Percentiles rank a stretch among this genome's conserved stretches.
These are phyloP conservation scores for Taphrina wiesneri DNA, from an alignment of 1,139 yeast species.

Conservation along the genomic window DNA sequence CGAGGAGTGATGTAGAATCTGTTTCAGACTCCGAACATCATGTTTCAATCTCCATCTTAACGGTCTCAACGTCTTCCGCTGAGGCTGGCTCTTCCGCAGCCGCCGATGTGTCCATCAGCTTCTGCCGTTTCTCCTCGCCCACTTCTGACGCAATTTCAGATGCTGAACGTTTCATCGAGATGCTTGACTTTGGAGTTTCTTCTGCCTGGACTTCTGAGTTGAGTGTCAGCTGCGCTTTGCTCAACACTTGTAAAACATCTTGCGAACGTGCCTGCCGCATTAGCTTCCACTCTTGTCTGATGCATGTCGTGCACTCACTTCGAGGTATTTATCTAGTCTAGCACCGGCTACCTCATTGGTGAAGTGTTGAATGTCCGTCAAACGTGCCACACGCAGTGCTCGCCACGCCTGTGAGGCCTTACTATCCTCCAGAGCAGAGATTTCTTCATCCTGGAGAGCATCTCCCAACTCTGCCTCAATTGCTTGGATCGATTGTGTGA, in stretches of 20 bases:
- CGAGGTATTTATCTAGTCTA: constrained; percentile 3
- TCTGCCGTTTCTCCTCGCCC: constrained; percentile 7
- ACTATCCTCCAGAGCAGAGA: neutral
- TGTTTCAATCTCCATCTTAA: neutral
- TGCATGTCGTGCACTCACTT: neutral
- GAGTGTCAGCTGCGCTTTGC: neutral
- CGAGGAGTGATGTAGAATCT: too few relatives aligned
- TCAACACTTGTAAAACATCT: neutral
- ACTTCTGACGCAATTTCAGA: neutral
- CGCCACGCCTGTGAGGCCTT: constrained; percentile 22
- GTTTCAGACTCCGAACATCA: too few relatives aligned
- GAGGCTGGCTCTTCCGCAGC: neutral
- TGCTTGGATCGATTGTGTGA: neutral
- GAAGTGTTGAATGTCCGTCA: constrained; percentile 4
- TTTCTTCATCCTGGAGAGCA: constrained; percentile 1
- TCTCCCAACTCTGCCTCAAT: neutral
- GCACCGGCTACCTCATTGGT: constrained; percentile 26
- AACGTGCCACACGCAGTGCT: constrained; percentile 16
- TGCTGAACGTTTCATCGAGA: neutral
- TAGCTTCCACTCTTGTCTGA: neutral
- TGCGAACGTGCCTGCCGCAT: neutral
- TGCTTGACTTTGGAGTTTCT: neutral
- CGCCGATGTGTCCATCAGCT: constrained; percentile 4
- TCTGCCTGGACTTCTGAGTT: neutral
- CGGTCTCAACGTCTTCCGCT: neutral